Evolutionary conservation across 1,139 yeast genomes (phyloP).

Genomic region (Kluyveromyces sp.): DNA sequence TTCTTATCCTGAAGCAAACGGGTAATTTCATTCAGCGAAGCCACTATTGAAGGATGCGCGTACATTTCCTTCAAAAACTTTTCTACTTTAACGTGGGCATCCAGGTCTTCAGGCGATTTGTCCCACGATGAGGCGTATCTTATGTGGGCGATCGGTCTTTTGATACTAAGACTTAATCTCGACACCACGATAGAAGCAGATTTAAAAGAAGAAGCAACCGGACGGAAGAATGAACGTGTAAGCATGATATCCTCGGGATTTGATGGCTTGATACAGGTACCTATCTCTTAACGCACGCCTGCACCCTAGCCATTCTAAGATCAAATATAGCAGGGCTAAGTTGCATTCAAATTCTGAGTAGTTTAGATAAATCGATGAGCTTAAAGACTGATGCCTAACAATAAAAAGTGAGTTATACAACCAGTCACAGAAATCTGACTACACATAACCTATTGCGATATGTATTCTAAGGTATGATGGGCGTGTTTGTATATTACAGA

Average conservation of each 20-base stretch:
- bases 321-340: too few species aligned
- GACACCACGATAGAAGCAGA: neutral
- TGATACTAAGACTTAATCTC: neutral
- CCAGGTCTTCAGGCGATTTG: slow-evolving; percentile 7
- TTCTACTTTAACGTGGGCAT: slow-evolving; percentile 23
- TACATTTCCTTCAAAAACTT: slow-evolving; percentile 23
- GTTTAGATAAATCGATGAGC: neutral
- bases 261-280: neutral
- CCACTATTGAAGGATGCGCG: slow-evolving; percentile 19
- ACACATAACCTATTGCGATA: too few species aligned
- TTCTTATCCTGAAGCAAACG: slow-evolving; percentile 20
- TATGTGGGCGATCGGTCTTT: neutral
- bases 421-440: too few species aligned
- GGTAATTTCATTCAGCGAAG: slow-evolving; percentile 18
- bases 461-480: neutral
- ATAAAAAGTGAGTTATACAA: neutral
- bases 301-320: too few species aligned
- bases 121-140: slow-evolving; percentile 27
- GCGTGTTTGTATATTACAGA: neutral
- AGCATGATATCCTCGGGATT: neutral
- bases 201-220: neutral
- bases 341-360: too few species aligned
- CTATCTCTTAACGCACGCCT: neutral
- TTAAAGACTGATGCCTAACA: too few species aligned
- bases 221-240: neutral